Conservation (phyloP, 2,329 filamentous ascomycete species). For the Aspergillus jensenii region DNA sequence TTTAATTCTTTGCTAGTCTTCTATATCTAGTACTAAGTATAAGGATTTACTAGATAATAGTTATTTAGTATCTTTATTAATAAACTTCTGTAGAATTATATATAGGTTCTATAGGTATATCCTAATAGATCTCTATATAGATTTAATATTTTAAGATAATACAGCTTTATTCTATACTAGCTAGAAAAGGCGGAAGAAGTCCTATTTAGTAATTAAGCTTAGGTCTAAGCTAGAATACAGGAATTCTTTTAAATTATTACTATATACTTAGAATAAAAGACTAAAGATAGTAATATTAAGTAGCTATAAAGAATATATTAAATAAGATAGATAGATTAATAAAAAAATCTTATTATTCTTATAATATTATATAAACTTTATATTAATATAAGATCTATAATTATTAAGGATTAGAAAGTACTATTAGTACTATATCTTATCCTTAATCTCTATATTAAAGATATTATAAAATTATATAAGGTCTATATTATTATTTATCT, state of each 20-base stretch:
- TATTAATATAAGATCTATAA: neutral
- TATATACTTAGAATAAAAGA: neutral
- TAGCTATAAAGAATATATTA: conserved; percentile 2
- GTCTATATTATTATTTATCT: conserved; percentile 3
- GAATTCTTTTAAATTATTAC: neutral
- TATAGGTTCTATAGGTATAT: neutral
- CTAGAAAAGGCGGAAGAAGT: conserved; percentile 8
- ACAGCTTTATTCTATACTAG: neutral
- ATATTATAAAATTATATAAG: conserved; percentile 1
- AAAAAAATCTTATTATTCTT: conserved; percentile 10
- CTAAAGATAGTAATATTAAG: conserved; percentile 11
- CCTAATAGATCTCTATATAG: neutral
- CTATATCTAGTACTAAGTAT: neutral
- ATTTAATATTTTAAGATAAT: conserved; percentile 1
- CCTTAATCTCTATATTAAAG: conserved; percentile 7
- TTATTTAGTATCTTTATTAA: neutral
- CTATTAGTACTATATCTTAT: neutral
- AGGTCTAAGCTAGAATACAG: neutral
- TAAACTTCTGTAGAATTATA: conserved; percentile 4
- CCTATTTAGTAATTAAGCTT: neutral
- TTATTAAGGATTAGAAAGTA: conserved; percentile 8
- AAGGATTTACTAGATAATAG: neutral
- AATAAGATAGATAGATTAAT: conserved; percentile 5
- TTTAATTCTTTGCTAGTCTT: conserved; percentile 4
- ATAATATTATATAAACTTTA: neutral